phyloP scores from a whole-genome alignment of 208 protist species.

The Leptomonas pyrrhocoris region DNA sequence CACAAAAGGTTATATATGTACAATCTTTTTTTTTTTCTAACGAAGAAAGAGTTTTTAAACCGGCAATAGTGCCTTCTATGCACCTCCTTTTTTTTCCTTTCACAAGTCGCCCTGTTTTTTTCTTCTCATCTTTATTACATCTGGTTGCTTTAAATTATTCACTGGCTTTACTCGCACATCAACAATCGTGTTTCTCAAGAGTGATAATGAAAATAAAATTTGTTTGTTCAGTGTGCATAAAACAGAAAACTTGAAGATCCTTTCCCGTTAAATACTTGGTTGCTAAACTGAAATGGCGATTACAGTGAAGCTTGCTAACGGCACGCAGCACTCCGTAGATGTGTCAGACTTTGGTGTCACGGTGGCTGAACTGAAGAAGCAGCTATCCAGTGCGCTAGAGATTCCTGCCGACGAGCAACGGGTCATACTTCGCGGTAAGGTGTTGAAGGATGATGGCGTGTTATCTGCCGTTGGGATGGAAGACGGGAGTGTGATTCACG shows the following conservation, averaged over 20 bases:
- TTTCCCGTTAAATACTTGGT: too few species aligned
- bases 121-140: conserved; percentile 7
- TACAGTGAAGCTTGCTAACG: conserved; percentile 83
- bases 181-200: neutral
- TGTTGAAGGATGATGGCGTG: conserved; percentile 84
- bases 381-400: conserved; percentile 40
- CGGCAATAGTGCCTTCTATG: too few species aligned
- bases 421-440: conserved; percentile 80
- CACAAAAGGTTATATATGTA: too few species aligned
- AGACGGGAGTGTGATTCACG: conserved; percentile 79
- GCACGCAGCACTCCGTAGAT: conserved; percentile 69
- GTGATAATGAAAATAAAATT: neutral
- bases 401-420: conserved; percentile 87
- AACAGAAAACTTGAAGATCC: neutral
- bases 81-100: neutral
- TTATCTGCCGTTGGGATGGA: conserved; percentile 80
- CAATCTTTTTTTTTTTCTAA: too few species aligned
- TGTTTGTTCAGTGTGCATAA: neutral
- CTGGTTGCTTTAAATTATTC: neutral
- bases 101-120: neutral
- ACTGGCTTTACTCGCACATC: neutral
- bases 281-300: conserved; percentile 49
- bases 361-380: conserved; percentile 73
- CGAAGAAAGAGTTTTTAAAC: too few species aligned
- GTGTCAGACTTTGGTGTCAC: conserved; percentile 78